phyloP scores from a whole-genome alignment of 2,329 filamentous ascomycete genomes.

The Berkeleyomyces rouxiae region DNA sequence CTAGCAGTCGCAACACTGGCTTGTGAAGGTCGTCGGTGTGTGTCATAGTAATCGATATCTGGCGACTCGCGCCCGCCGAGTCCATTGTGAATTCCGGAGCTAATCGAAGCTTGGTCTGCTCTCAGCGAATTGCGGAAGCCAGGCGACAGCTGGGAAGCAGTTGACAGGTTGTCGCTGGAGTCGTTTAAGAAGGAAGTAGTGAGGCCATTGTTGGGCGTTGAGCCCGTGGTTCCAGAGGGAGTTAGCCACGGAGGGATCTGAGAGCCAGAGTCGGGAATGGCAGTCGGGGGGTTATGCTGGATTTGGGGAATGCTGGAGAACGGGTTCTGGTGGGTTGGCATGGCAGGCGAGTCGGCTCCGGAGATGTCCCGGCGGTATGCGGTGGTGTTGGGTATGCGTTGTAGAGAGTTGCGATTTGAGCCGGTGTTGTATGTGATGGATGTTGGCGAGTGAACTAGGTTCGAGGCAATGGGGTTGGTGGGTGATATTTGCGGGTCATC shows the following conservation, averaged over 20 bases:
- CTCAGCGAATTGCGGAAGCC: conserved; percentile 33
- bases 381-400: conserved; percentile 15
- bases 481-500: conserved; percentile 34
- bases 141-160: conserved; percentile 51
- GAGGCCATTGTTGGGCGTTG: conserved; percentile 22
- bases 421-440: background rate
- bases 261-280: conserved; percentile 33
- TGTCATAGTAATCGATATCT: conserved; percentile 39
- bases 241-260: conserved; percentile 44
- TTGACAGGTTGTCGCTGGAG: conserved; percentile 51
- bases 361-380: conserved; percentile 23
- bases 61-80: conserved; percentile 36
- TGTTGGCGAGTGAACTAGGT: conserved; percentile 26
- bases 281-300: conserved; percentile 40
- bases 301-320: conserved; percentile 34
- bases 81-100: conserved; percentile 18
- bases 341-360: conserved; percentile 21
- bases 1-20: conserved; percentile 76
- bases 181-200: conserved; percentile 55
- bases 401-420: conserved; percentile 24
- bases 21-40: conserved; percentile 61
- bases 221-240: conserved; percentile 17
- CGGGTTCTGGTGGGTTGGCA: background rate
- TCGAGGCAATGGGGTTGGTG: conserved; percentile 28
- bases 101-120: conserved; percentile 11